phyloP scores from a whole-genome alignment of 2,329 filamentous ascomycete species.

The Colletotrichum orbiculare region DNA sequence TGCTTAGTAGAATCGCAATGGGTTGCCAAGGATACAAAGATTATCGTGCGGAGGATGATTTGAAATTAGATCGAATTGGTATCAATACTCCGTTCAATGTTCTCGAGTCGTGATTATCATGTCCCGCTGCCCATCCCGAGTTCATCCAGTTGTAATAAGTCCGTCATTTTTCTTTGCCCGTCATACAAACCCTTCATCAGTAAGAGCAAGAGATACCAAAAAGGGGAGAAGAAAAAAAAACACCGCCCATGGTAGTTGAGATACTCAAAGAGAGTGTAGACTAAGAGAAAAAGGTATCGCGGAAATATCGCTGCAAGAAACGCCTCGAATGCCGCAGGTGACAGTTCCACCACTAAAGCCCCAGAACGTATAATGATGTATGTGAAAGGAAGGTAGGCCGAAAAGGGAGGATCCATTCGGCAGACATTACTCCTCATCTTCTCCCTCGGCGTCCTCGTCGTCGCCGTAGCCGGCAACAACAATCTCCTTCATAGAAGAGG shows the following conservation, averaged over 20 bases:
- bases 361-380: not conserved
- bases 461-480: constrained; percentile 12
- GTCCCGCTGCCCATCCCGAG: too few relatives aligned
- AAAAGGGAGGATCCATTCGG: not conserved
- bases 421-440: constrained; percentile 26
- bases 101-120: constrained; percentile 11
- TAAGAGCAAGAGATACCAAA: not conserved
- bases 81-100: constrained; percentile 23
- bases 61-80: constrained; percentile 9
- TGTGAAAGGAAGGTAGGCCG: not conserved
- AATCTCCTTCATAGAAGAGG: constrained; percentile 22
- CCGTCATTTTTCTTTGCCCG: not conserved
- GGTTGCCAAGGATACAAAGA: too few relatives aligned
- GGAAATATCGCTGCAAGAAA: not conserved
- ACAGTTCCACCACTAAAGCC: not conserved
- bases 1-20: not conserved
- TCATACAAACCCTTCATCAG: not conserved
- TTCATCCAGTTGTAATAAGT: constrained; percentile 3
- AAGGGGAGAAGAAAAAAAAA: not conserved
- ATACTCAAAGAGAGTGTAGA: not conserved
- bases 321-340: constrained; percentile 1
- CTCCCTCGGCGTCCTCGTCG: constrained; percentile 37
- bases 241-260: constrained; percentile 2
- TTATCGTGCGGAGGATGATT: not conserved
- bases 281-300: constrained; percentile 9